A percentile compares a stretch with the other conserved stretches of the same genome.
Evolutionary conservation across 371 early-diverging fungal genomes (phyloP).

Genomic region (Lichtheimia ramosa): DNA sequence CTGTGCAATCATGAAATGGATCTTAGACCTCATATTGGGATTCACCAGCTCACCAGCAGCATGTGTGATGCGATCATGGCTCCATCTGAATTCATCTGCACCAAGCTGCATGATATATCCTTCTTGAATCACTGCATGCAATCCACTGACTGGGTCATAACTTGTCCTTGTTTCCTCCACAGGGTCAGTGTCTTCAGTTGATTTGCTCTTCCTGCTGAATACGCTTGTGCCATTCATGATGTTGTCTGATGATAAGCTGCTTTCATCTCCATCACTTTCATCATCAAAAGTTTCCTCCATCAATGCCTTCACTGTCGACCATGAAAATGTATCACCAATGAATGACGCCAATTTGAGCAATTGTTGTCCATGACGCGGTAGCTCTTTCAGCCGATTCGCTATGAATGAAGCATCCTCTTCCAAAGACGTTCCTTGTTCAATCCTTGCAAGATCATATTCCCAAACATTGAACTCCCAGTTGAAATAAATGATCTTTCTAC

Average conservation of each 20-base stretch:
- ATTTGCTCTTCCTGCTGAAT: neutral
- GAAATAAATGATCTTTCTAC: slow-evolving; percentile 44
- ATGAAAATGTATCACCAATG: slow-evolving; percentile 45
- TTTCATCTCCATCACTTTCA: neutral
- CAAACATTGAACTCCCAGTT: slow-evolving; percentile 49
- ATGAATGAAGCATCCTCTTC: slow-evolving; percentile 38
- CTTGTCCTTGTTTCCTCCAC: too few relatives aligned
- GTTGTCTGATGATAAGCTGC: neutral
- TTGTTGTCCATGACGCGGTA: slow-evolving; percentile 35
- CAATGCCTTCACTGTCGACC: slow-evolving; percentile 38
- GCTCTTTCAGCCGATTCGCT: slow-evolving; percentile 28
- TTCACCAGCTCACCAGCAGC: slow-evolving; percentile 47
- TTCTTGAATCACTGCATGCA: slow-evolving; percentile 48
- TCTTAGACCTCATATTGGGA: slow-evolving; percentile 27
- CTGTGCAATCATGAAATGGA: slow-evolving; percentile 39
- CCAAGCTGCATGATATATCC: slow-evolving; percentile 42
- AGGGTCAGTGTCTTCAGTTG: too few relatives aligned
- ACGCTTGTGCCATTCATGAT: too few relatives aligned
- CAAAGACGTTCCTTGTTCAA: slow-evolving; percentile 21
- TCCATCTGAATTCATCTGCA: slow-evolving; percentile 46
- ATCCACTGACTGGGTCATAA: slow-evolving; percentile 37
- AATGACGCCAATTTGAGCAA: slow-evolving; percentile 45
- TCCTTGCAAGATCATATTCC: slow-evolving; percentile 38
- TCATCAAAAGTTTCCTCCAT: slow-evolving; percentile 30
- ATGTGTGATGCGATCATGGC: slow-evolving; percentile 46